A percentile compares a stretch with the other conserved stretches of the same genome.
Conservation (phyloP, 148 eudicot species). For the Camellia japonica region DNA sequence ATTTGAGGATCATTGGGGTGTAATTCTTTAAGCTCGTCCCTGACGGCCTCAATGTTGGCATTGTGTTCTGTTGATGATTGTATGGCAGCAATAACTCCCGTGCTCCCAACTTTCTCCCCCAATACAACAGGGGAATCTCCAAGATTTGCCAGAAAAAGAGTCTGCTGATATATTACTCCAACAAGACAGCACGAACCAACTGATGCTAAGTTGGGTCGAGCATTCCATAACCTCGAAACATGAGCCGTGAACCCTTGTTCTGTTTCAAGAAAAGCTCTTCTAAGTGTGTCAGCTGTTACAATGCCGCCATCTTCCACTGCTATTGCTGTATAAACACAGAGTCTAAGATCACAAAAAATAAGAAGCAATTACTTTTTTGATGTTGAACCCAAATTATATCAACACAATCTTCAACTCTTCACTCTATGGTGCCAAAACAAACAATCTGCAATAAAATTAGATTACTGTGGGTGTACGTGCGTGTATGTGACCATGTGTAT, state of each 20-base stretch:
- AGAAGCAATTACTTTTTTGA: background rate
- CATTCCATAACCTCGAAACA: conserved; percentile 50
- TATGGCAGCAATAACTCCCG: conserved; percentile 49
- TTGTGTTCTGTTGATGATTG: conserved; percentile 69
- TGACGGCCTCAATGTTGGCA: conserved; percentile 53
- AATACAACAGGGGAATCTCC: conserved; percentile 79
- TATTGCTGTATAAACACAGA: conserved; percentile 54
- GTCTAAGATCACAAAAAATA: conserved; percentile 28
- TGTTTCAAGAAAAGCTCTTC: conserved; percentile 55
- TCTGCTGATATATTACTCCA: conserved; percentile 54
- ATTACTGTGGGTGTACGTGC: background rate
- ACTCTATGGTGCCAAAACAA: background rate
- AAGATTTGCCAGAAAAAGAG: conserved; percentile 62
- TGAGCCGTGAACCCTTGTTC: conserved; percentile 57
- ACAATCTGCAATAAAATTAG: background rate
- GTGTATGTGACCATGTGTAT: background rate
- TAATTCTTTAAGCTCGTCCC: conserved; percentile 50
- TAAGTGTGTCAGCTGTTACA: conserved; percentile 59
- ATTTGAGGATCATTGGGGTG: conserved; percentile 69
- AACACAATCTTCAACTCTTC: background rate
- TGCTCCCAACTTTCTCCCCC: conserved; percentile 52
- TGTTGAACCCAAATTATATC: background rate
- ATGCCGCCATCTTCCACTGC: conserved; percentile 43
- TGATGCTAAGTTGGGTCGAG: conserved; percentile 54
- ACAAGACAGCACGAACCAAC: conserved; percentile 72